These are phyloP conservation scores for Aspergillus udagawae DNA, from an alignment of 2,329 filamentous ascomycete genomes.

Conservation along the genomic window DNA sequence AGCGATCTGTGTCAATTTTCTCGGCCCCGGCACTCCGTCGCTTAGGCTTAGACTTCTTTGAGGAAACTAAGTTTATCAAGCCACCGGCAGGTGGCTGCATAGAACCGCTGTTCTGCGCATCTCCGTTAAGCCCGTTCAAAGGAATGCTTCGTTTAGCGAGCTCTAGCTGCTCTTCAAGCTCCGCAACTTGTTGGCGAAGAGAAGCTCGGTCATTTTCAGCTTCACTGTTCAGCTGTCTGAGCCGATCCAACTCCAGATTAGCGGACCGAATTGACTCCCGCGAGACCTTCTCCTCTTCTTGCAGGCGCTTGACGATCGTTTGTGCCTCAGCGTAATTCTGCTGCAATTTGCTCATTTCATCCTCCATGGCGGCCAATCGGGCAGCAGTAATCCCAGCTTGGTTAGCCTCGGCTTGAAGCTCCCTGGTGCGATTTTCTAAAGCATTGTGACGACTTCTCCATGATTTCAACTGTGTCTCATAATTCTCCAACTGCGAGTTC, in stretches of 20 bases:
- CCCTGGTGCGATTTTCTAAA: conserved; percentile 83
- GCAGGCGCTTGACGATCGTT: conserved; percentile 84
- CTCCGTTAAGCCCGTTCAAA: conserved; percentile 58
- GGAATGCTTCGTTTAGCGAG: conserved; percentile 74
- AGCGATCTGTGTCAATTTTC: conserved; percentile 78
- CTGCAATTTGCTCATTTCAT: conserved; percentile 91
- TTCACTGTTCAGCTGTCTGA: conserved; percentile 68
- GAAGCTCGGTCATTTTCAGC: conserved; percentile 82
- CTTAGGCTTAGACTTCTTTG: conserved; percentile 84
- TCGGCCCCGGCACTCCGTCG: conserved; percentile 85
- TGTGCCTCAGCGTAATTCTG: conserved; percentile 85
- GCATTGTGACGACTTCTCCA: conserved; percentile 92
- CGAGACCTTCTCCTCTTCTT: conserved; percentile 86
- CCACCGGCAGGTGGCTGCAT: conserved; percentile 61
- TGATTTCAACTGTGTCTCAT: conserved; percentile 91
- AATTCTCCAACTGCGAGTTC: conserved; percentile 84
- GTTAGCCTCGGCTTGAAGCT: conserved; percentile 93
- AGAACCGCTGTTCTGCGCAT: conserved; percentile 61
- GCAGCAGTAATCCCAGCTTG: conserved; percentile 95
- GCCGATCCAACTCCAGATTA: conserved; percentile 74
- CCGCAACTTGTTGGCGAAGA: conserved; percentile 80
- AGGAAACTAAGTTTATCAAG: conserved; percentile 93
- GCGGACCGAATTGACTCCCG: conserved; percentile 77
- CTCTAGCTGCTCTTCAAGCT: conserved; percentile 90
- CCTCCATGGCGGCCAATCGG: conserved; percentile 84